These are phyloP conservation scores for Rickenella mellea DNA, from an alignment of 768 basidiomycete species.

Conservation along the genomic window DNA sequence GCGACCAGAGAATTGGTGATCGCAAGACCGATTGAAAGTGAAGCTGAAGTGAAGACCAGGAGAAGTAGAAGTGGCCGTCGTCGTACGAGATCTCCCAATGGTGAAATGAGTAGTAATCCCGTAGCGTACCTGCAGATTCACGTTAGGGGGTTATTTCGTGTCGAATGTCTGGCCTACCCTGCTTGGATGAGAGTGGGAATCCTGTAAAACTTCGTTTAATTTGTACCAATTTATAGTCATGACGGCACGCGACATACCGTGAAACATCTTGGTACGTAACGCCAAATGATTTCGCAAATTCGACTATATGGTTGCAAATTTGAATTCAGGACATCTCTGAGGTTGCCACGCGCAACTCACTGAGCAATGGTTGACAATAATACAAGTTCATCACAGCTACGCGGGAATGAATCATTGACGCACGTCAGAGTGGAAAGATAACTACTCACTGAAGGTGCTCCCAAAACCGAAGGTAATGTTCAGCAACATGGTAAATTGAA, in stretches of 20 bases:
- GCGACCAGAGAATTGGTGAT: constrained; percentile 46
- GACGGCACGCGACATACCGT: constrained; percentile 2
- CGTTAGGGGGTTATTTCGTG: not conserved
- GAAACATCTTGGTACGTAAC: constrained; percentile 8
- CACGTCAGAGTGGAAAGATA: constrained; percentile 2
- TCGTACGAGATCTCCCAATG: constrained; percentile 76
- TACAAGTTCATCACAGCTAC: constrained; percentile 69
- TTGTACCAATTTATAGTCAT: no score
- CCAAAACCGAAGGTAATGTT: constrained; percentile 56
- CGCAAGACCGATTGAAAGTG: constrained; percentile 64
- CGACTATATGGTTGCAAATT: constrained; percentile 12
- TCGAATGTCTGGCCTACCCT: constrained; percentile 33
- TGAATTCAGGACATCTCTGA: not conserved
- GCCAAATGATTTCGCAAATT: constrained; percentile 13
- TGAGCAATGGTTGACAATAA: constrained; percentile 74
- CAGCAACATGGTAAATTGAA: constrained; percentile 40
- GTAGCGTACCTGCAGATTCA: constrained; percentile 45
- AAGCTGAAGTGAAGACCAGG: constrained; percentile 41
- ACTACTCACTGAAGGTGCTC: constrained; percentile 43
- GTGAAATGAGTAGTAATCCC: constrained; percentile 68
- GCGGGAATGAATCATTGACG: not conserved
- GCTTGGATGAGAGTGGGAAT: constrained; percentile 62
- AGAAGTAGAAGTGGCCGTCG: constrained; percentile 60
- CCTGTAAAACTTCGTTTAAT: constrained; percentile 21
- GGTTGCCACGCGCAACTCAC: constrained; percentile 26